Base-by-base conservation (phyloP, 805 yeast species). In the Ascoidea tarda region DNA sequence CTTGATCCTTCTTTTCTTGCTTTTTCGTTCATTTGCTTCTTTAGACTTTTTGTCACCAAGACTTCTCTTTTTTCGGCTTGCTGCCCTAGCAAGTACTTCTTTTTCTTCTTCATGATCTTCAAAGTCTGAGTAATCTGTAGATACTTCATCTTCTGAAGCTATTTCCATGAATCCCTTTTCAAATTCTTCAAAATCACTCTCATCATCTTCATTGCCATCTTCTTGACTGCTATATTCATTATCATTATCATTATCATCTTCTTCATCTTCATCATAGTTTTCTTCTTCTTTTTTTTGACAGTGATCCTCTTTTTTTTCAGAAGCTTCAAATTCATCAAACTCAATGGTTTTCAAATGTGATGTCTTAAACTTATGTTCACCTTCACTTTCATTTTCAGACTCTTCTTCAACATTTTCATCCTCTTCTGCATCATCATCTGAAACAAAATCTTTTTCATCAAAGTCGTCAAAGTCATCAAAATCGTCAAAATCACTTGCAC, bases 371-470 rank as follows among this genome's bases (percentile, higher is more conserved):
- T 60, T 31, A 57, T 56, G 64, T 46, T 59, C 64, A 32, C 55
- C 64, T 6, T 55, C 58, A 16, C 57, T 66, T 4, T 48, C 62
- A n/a, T 33, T 49, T 5, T 57, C 63, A 14, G 57, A 62, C 6
- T 54, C 65, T 38, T 59, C 64, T 46, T 60, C 64, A 21, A 57
- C 61, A 16, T 61, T 63, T 46, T 68, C 62, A 47, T 66, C 73
- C 46, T 67, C 75, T 59, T 70, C 59, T 47, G 66, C 73, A 31
- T 69, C 65, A 56, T 68, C 58, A 45, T 56, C 58, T 33, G 75
- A 88, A 59, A 76, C 69, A 79, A 86, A 78, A 52, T 78, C 87
- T 44, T 68, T 78, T 33, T 77, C 85, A 51, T 71, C 78, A 54
- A 73, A 64, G 32, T 74, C 84, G 5, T 69, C 70, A 45, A 65